Evolutionary conservation across 2,329 filamentous ascomycete genomes (phyloP).

Genomic region (Coniochaeta sp.): DNA sequence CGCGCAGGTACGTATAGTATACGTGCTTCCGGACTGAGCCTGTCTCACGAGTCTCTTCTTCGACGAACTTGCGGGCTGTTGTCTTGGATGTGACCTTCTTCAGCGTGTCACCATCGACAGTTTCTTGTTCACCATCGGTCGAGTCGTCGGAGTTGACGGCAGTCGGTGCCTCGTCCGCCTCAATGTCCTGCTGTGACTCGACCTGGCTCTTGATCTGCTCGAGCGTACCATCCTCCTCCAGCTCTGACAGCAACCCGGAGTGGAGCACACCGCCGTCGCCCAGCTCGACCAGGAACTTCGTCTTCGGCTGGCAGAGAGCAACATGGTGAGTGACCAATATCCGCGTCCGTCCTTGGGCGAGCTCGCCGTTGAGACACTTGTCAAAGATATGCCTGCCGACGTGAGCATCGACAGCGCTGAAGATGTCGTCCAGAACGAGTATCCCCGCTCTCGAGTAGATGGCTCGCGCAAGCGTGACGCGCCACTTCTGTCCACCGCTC

Average conservation of each 20-base stretch:
- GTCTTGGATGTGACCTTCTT: constrained; percentile 43
- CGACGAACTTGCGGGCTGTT: constrained; percentile 62
- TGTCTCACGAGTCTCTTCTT: constrained; percentile 66
- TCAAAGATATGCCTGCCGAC: constrained; percentile 76
- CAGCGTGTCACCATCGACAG: constrained; percentile 30
- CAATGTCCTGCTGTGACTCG: constrained; percentile 33
- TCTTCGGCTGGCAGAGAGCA: constrained; percentile 59
- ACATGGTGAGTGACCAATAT: constrained; percentile 80
- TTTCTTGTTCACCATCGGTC: constrained; percentile 32
- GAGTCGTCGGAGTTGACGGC: constrained; percentile 49
- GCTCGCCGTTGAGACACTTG: constrained; percentile 63
- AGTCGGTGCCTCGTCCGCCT: constrained; percentile 43
- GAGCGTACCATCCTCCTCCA: constrained; percentile 49
- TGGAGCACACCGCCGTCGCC: constrained; percentile 60
- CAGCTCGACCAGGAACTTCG: constrained; percentile 69
- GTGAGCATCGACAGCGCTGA: constrained; percentile 75
- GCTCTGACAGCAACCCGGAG: constrained; percentile 58
- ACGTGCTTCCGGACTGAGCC: constrained; percentile 62
- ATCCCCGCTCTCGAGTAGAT: constrained; percentile 74
- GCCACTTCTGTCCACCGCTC: constrained; percentile 78
- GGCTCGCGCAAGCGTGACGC: constrained; percentile 71
- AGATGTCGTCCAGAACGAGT: constrained; percentile 75
- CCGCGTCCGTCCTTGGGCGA: constrained; percentile 62
- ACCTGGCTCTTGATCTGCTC: constrained; percentile 52
- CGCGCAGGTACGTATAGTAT: constrained; percentile 61